Percentiles rank a stretch among this genome's conserved stretches.
These are phyloP conservation scores for Diaporthe sp. DNA, from an alignment of 2,329 filamentous ascomycete genomes.

Conservation along the genomic window DNA sequence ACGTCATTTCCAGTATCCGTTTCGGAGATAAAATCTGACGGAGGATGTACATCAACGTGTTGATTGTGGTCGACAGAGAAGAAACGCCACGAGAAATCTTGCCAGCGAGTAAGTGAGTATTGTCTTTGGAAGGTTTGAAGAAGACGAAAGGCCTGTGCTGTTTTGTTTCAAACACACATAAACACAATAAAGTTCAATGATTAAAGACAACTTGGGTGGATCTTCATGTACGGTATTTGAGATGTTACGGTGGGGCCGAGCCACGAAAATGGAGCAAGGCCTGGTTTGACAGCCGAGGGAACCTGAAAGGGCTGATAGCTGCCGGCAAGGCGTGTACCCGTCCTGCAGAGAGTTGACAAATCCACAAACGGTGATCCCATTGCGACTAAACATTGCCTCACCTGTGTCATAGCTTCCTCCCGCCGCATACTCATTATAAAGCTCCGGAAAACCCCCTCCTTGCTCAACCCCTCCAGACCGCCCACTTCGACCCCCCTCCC, in stretches of 20 bases:
- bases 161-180: neutral
- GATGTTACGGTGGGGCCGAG: conserved; percentile 16
- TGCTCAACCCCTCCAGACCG: conserved; percentile 21
- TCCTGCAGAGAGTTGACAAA: conserved; percentile 8
- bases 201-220: neutral
- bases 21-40: neutral
- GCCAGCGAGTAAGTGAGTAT: neutral
- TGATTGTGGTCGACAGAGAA: too few species aligned
- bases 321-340: neutral
- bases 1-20: conserved; percentile 4
- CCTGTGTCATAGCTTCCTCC: conserved; percentile 11
- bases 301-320: neutral
- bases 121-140: neutral
- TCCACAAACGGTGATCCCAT: conserved; percentile 11
- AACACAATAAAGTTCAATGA: neutral
- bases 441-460: neutral
- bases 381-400: conserved; percentile 23
- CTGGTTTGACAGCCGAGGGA: neutral
- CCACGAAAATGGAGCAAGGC: neutral
- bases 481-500: conserved; percentile 38
- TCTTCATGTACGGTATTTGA: conserved; percentile 7
- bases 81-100: neutral
- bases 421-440: conserved; percentile 21
- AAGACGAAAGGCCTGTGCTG: neutral
- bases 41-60: too few species aligned